Evolutionary conservation across 352 stramenopile species (phyloP).

Genomic region (Phytophthora cajani): DNA sequence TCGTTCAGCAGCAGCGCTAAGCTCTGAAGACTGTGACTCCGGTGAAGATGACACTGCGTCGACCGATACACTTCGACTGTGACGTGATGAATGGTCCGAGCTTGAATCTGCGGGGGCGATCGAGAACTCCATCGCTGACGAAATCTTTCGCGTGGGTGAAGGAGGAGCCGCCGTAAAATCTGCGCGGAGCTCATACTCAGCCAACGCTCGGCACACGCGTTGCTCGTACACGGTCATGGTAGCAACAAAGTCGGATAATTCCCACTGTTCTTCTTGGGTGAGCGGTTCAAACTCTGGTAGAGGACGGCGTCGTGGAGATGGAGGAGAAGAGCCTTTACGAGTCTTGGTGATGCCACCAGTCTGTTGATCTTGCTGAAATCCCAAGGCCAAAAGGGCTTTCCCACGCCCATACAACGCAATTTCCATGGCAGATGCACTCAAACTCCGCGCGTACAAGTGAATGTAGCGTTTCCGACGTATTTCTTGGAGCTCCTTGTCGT

Average conservation of each 20-base stretch:
- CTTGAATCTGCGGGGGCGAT: conserved; percentile 16
- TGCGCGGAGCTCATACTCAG: conserved; percentile 45
- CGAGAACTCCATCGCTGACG: conserved; percentile 32
- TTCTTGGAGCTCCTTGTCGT: conserved; percentile 32
- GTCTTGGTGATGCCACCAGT: conserved; percentile 1
- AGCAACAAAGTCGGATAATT: conserved; percentile 71
- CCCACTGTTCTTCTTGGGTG: conserved; percentile 57
- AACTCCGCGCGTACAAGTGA: conserved; percentile 63
- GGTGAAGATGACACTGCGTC: conserved; percentile 14
- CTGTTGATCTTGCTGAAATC: conserved; percentile 7
- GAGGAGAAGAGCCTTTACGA: conserved; percentile 7
- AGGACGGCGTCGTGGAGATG: conserved; percentile 20
- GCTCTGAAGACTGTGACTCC: conserved; percentile 7
- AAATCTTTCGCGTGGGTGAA: conserved; percentile 35
- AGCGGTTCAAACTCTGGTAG: conserved; percentile 45
- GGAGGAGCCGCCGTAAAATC: conserved; percentile 37
- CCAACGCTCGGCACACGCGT: conserved; percentile 51
- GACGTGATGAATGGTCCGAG: conserved; percentile 5
- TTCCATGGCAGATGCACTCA: conserved; percentile 47
- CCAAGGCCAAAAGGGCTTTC: conserved; percentile 27
- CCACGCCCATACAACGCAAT: conserved; percentile 51
- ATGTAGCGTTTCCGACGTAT: conserved; percentile 53
- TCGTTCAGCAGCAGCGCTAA: conserved; percentile 32
- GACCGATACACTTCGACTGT: conserved; percentile 37
- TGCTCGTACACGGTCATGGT: conserved; percentile 56